Evolutionary conservation across 345 rosid species (phyloP).

Genomic region (Citrus inodora): DNA sequence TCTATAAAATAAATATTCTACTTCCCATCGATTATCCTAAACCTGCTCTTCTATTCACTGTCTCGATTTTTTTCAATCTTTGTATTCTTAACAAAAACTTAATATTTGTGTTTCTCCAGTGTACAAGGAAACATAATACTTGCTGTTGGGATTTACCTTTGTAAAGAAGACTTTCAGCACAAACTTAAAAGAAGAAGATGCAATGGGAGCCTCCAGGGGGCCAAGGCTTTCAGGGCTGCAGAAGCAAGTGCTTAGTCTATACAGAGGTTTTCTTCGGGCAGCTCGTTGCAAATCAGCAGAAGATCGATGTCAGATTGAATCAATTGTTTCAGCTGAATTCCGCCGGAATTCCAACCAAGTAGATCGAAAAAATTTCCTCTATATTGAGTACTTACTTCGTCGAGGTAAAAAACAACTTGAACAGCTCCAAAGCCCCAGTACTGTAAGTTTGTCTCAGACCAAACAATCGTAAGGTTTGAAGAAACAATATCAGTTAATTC

Average conservation of each 20-base stretch:
- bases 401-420: constrained; percentile 80
- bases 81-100: neutral
- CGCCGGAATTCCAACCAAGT: constrained; percentile 55
- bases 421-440: constrained; percentile 64
- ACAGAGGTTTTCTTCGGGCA: constrained; percentile 81
- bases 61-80: neutral
- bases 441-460: constrained; percentile 25
- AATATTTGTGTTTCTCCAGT: neutral
- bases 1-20: neutral
- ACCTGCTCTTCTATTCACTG: neutral
- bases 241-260: constrained; percentile 76
- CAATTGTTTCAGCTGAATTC: constrained; percentile 61
- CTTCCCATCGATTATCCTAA: neutral
- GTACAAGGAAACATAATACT: neutral
- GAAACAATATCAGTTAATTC: constrained; percentile 7
- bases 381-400: constrained; percentile 76
- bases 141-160: neutral
- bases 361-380: constrained; percentile 73
- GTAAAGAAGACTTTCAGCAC: neutral
- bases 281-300: constrained; percentile 61
- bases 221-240: constrained; percentile 77
- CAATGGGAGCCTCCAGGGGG: constrained; percentile 31
- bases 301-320: constrained; percentile 56
- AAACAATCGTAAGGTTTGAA: constrained; percentile 2
- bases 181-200: constrained; percentile 3